These are phyloP conservation scores for Nitzschia palea DNA, from an alignment of 108 stramenopile species.

Conservation along the genomic window DNA sequence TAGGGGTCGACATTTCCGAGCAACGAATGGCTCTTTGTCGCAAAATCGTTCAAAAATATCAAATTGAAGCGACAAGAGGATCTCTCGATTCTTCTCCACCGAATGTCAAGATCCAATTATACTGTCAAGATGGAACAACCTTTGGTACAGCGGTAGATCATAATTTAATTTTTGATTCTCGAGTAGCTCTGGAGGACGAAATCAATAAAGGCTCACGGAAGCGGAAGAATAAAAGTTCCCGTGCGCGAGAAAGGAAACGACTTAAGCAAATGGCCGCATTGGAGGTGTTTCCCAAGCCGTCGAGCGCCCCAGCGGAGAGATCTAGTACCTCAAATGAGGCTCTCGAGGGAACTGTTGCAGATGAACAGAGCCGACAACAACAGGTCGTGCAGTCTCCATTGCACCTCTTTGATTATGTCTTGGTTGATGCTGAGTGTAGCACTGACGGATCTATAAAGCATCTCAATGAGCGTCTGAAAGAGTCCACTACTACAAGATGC, in stretches of 20 bases:
- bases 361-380: too few relatives aligned
- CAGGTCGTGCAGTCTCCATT: slow-evolving; percentile 1
- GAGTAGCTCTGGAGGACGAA: slow-evolving; percentile 51
- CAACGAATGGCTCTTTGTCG: slow-evolving; percentile 65
- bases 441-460: slow-evolving; percentile 90
- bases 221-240: slow-evolving; percentile 85
- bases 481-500: neutral
- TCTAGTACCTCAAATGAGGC: too few relatives aligned
- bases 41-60: slow-evolving; percentile 80
- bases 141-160: slow-evolving; percentile 39
- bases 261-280: slow-evolving; percentile 37
- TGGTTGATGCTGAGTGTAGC: slow-evolving; percentile 95
- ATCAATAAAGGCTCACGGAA: slow-evolving; percentile 61
- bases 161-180: slow-evolving; percentile 72
- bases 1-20: slow-evolving; percentile 79
- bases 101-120: slow-evolving; percentile 50
- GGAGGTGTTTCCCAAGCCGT: slow-evolving; percentile 15
- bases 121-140: slow-evolving; percentile 71
- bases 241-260: slow-evolving; percentile 66
- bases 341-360: too few relatives aligned
- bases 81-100: neutral
- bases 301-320: too few relatives aligned
- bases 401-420: slow-evolving; percentile 73
- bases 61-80: slow-evolving; percentile 30
- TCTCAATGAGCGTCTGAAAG: slow-evolving; percentile 39